Evolutionary conservation across 2,329 filamentous ascomycete genomes (phyloP), one percentile per base, ranked within the genome.

Genomic region (Diplodia sapinea): DNA sequence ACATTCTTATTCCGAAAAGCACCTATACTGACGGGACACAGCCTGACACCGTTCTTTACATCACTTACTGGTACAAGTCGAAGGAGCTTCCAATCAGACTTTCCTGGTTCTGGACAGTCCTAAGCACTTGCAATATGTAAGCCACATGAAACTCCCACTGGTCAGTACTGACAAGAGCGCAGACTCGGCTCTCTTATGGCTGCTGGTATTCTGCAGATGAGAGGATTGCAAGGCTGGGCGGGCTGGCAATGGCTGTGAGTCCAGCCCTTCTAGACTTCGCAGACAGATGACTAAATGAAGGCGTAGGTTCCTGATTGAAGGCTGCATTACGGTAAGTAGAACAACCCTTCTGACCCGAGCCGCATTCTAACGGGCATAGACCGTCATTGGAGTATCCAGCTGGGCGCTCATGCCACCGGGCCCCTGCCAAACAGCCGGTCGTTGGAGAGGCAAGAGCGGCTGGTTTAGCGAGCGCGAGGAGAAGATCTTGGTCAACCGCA

Each of bases 61-160:
- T 89, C 4, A 88, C 87, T 0, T 90, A 90, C 74, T 91, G 88
- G 77, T 90, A 90, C 76, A 90, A 85, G 59, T 85, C 85, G 0
- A 83, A 83, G 63, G 89, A 91, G 74, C 79, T 91, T 0, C 87
- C 88, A 0, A 82, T 86, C 4, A 83, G 88, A 6, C 78, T 91
- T 29, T 84, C 84, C 71, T 83, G 82, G 69, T 90, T 90, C 79
- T 91, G 88, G 88, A 85, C 85, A 0, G 82, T 87, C 0, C 83
- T 88, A 4, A 63, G 59, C 31, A 63, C 59, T 3, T 63, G 59
- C 47, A 63, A 63, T 9, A 63, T 63, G 59, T 63, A 33, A 51
- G 59, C 13, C n/a, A 50, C 17, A 15, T 5, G 20, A 4, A 1
- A 17, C 2, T 23, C 6, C 4, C 33, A 13, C 4, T 8, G n/a